Conservation (phyloP, 805 yeast species). For the Pichia californica region DNA sequence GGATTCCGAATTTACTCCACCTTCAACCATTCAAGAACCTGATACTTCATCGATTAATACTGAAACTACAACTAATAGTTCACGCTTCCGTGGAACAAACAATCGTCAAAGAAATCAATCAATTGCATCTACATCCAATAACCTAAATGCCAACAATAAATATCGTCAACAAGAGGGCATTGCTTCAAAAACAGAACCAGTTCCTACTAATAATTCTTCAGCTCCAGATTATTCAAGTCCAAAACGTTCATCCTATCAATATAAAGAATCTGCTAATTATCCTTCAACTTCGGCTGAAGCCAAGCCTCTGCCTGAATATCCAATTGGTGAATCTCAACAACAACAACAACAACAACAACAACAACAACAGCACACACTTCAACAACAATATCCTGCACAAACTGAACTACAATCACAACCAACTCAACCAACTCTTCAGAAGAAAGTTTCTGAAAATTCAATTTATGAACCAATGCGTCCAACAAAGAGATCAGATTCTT, state of each 20-base stretch:
- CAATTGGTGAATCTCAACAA: slow-evolving; percentile 4
- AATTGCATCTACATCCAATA: slow-evolving; percentile 4
- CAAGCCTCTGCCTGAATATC: slow-evolving; percentile 5
- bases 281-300: background rate
- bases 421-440: background rate
- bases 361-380: too few species aligned
- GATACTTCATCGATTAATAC: slow-evolving; percentile 27
- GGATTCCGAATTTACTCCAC: slow-evolving; percentile 20
- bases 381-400: too few species aligned
- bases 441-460: slow-evolving; percentile 6
- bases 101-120: slow-evolving; percentile 13
- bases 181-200: background rate
- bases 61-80: slow-evolving; percentile 9
- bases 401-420: background rate
- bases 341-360: too few species aligned
- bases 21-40: slow-evolving; percentile 26
- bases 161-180: background rate
- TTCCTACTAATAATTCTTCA: background rate
- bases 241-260: background rate
- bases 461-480: slow-evolving; percentile 25
- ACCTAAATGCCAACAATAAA: background rate
- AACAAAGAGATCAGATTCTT: slow-evolving; percentile 25
- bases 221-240: background rate
- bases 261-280: background rate
- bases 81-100: background rate